Evolutionary conservation across 2,329 filamentous ascomycete species (phyloP).

Genomic region (Mycosphaerella sp.): DNA sequence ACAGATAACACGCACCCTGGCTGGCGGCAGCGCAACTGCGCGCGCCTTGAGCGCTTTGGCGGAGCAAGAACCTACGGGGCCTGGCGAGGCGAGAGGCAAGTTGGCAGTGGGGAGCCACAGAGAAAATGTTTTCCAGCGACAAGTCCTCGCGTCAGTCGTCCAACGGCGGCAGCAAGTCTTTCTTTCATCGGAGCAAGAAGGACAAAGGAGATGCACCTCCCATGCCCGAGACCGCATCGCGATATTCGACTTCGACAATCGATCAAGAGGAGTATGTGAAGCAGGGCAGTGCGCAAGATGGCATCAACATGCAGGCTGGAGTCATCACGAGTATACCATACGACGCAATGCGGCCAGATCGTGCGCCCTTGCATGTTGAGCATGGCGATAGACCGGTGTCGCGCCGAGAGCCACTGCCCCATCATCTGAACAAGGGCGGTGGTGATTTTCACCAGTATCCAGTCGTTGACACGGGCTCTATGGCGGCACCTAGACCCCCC

Average conservation of each 20-base stretch:
- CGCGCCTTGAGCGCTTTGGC: conserved; percentile 18
- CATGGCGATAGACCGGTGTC: conserved; percentile 57
- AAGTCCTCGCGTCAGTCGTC: conserved; percentile 72
- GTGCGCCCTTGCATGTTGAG: conserved; percentile 66
- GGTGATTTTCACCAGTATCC: conserved; percentile 88
- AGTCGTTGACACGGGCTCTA: conserved; percentile 49
- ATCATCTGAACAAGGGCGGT: conserved; percentile 72
- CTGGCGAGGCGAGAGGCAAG: background rate
- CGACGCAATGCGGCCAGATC: conserved; percentile 61
- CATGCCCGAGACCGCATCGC: conserved; percentile 58
- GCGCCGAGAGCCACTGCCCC: conserved; percentile 68
- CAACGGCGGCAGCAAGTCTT: conserved; percentile 65
- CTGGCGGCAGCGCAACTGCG: conserved; percentile 8
- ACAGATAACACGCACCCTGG: conserved; percentile 1
- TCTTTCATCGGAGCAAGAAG: conserved; percentile 78
- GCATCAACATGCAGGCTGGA: conserved; percentile 68
- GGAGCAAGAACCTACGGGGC: conserved; percentile 2
- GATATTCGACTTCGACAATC: conserved; percentile 50
- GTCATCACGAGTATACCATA: conserved; percentile 86
- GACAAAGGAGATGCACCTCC: conserved; percentile 59
- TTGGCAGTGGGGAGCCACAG: background rate
- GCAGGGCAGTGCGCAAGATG: conserved; percentile 36
- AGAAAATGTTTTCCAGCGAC: conserved; percentile 41
- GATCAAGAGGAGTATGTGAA: conserved; percentile 26
- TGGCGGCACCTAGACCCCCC: conserved; percentile 33